Base-by-base conservation (phyloP, 371 early-diverging fungal genomes). In the Haplosporangium sp. region DNA sequence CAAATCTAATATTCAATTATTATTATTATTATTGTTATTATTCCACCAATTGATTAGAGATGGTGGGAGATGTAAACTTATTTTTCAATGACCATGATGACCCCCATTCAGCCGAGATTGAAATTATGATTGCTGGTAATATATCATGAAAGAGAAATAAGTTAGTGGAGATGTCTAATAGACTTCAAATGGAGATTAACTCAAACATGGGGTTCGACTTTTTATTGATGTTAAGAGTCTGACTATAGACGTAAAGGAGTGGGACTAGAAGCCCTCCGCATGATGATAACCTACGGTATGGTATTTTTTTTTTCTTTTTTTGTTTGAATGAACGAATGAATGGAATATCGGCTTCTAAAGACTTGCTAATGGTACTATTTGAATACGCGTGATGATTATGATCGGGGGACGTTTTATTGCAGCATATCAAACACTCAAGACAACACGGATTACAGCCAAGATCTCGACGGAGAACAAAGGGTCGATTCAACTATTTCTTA, bases 1-100 rank as follows among this genome's bases (percentile, higher is more conserved):
- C 45, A 10, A 45, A 9, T 50, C 42, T 50, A 37, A 34, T 38
- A 63, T 55, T 4, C 35, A 19, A 19, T 48, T 57, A 40, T 37
- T 11, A 50, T 53, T 50, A 3, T 58, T 56, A 2, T 34, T 8
- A 13, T 7, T 27, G 27, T 27, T 27, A 27, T 27, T 27, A 27
- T 27, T 27, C 27, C 27, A 27, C 27, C 27, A 27, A 27, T 27
- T 27, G 27, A 27, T 27, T 69, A 87, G 89, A 83, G 10, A 96
- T 98, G 96, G 89, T 96, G 48, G 98, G 98, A 0, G 97, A 98
- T 83, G 95, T 96, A 35, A 98, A 98, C 77, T 90, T 97, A 45
- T 98, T 94, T 74, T 89, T 95, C 56, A 96, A 94, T 78, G 94
- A 95, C 83, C 85, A 85, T 42, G 90, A 94, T 56, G 91, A 91